These are phyloP conservation scores for Colletotrichum sp. DNA, from an alignment of 2,329 filamentous ascomycete species.

Conservation along the genomic window DNA sequence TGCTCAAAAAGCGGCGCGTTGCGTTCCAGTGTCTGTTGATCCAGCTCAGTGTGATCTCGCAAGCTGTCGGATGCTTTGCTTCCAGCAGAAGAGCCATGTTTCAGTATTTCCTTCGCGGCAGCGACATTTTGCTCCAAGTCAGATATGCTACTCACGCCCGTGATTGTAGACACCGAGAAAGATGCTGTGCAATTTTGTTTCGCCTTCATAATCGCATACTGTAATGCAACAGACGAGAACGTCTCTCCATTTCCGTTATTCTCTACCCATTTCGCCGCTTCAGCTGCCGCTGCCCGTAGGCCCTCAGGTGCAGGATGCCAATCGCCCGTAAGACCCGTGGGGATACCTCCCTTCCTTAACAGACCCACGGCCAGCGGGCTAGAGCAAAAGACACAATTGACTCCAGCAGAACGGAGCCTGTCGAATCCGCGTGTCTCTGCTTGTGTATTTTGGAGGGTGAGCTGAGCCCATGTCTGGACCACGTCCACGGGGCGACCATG, in stretches of 20 bases:
- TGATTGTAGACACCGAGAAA: neutral
- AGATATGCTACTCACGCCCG: neutral
- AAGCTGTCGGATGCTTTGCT: neutral
- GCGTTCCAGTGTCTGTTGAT: neutral
- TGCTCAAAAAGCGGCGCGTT: neutral
- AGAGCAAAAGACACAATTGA: neutral
- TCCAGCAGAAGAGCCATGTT: neutral
- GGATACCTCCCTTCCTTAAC: neutral
- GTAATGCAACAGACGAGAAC: neutral
- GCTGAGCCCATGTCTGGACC: neutral
- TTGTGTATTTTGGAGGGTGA: neutral
- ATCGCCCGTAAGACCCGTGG: neutral
- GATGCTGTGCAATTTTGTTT: neutral
- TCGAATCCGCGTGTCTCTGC: neutral
- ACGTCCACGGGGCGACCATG: neutral
- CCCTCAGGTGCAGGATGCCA: neutral
- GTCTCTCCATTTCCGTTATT: neutral
- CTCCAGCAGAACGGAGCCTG: neutral
- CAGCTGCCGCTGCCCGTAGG: neutral
- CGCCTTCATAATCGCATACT: neutral
- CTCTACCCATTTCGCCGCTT: neutral
- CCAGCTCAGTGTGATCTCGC: neutral
- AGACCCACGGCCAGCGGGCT: neutral
- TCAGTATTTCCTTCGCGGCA: neutral
- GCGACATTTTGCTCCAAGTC: neutral